Conservation (phyloP, 2,329 filamentous ascomycete genomes). For the Diplodia sapinea region DNA sequence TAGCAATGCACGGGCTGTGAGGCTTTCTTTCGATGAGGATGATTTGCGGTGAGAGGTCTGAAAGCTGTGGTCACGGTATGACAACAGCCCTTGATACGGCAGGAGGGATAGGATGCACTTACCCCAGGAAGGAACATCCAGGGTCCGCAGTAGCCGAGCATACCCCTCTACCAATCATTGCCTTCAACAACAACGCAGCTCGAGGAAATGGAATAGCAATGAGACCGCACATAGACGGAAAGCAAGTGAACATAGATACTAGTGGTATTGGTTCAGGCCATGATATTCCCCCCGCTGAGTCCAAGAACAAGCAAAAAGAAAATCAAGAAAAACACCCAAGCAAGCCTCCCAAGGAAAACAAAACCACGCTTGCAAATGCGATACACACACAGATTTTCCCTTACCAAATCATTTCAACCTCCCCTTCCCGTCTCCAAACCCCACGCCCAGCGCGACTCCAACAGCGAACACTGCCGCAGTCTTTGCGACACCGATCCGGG, state of each 20-base stretch:
- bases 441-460: constrained; percentile 4
- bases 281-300: constrained; percentile 3
- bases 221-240: not conserved
- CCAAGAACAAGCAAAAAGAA: not conserved
- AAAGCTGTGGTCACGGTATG: not conserved
- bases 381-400: not conserved
- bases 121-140: not conserved
- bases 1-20: not conserved
- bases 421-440: not conserved
- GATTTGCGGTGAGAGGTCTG: not conserved
- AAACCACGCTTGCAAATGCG: not conserved
- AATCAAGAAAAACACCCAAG: not conserved
- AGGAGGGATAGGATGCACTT: not conserved
- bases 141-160: no score
- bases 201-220: not conserved
- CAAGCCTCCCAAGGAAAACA: not conserved
- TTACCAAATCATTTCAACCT: not conserved
- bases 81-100: not conserved
- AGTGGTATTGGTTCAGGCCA: constrained; percentile 7
- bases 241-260: not conserved
- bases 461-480: not conserved
- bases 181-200: no score
- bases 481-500: not conserved
- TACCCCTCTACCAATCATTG: no score
- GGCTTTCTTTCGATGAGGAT: not conserved